Conservation (phyloP, 2,329 filamentous ascomycete genomes). For the Diaporthe ilicicola region DNA sequence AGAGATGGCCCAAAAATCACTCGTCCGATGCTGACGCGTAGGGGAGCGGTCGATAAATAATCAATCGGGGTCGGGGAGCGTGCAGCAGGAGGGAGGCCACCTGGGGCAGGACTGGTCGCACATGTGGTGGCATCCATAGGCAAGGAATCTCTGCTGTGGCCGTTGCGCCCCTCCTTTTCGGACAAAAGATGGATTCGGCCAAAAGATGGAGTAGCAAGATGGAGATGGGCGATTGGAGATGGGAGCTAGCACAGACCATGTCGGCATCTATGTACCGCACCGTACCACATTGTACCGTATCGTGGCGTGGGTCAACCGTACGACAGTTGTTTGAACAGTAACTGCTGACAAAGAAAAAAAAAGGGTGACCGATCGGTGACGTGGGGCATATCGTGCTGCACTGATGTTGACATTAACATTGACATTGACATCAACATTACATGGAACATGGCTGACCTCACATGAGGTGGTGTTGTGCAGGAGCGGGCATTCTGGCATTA, state of each 20-base stretch:
- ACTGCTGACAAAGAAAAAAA: too few species aligned
- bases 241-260: background rate
- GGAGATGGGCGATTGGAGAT: background rate
- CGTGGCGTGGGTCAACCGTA: background rate
- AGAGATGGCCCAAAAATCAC: slow-evolving; percentile 1
- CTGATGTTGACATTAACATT: too few species aligned
- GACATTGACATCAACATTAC: too few species aligned
- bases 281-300: background rate
- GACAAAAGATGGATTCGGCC: background rate
- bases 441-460: too few species aligned
- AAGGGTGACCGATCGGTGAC: too few species aligned
- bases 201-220: slow-evolving; percentile 10
- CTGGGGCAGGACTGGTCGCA: slow-evolving; percentile 7
- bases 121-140: slow-evolving; percentile 4
- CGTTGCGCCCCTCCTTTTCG: slow-evolving; percentile 5
- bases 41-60: background rate
- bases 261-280: background rate
- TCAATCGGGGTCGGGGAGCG: background rate
- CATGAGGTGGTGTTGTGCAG: too few species aligned
- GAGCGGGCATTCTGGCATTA: too few species aligned
- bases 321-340: background rate
- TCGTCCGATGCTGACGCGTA: slow-evolving; percentile 13
- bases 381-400: too few species aligned
- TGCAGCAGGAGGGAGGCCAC: background rate
- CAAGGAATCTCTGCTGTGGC: slow-evolving; percentile 8